Evolutionary conservation across 805 yeast species (phyloP), one percentile per base, ranked within the genome.

Genomic region (Blastobotrys robertii): DNA sequence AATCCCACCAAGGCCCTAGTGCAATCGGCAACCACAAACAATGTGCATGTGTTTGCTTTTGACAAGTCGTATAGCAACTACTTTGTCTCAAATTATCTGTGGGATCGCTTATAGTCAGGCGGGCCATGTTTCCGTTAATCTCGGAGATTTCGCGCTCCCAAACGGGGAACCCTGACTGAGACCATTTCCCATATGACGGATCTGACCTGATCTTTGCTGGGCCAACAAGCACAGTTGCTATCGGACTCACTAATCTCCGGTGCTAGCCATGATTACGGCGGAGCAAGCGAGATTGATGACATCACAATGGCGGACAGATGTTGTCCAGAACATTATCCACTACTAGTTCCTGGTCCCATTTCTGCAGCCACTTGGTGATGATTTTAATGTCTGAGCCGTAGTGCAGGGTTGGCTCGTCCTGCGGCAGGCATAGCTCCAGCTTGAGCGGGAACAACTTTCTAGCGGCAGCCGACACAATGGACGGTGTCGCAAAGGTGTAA

Each of bases 61-160:
- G 57, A 70, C 36, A 65, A 68, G 29, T 72, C 75, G 45, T 75
- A 78, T 48, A 76, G 82, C 52, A 79, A 78, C 45, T 80, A 71
- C 53, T 84, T 82, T 58, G 72, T 82, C 28, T 73, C 85, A 10
- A 84, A 84, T 54, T 81, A 75, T 56, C 73, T 84, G 29, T 84
- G 95, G 95, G 92, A 83, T 47, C 41, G 41, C 22, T 13, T 50
- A 34, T 50, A 37, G 39, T 11, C 30, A 37, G 14, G 28, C 30
- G 15, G 10, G 4, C n/a, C 29, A 7, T 33, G 25, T 19, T 19
- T 19, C 25, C 25, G 25, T 19, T 19, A 4, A 19, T 19, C 25
- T 19, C 25, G 25, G 25, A 19, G 25, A 19, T 19, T 19, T 19
- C 25, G 6, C 3, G 8, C 3, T 11, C 12, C 15, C 12, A 22